These are phyloP conservation scores for Sicyos edulis DNA, from an alignment of 306 rosid species.

Conservation along the genomic window DNA sequence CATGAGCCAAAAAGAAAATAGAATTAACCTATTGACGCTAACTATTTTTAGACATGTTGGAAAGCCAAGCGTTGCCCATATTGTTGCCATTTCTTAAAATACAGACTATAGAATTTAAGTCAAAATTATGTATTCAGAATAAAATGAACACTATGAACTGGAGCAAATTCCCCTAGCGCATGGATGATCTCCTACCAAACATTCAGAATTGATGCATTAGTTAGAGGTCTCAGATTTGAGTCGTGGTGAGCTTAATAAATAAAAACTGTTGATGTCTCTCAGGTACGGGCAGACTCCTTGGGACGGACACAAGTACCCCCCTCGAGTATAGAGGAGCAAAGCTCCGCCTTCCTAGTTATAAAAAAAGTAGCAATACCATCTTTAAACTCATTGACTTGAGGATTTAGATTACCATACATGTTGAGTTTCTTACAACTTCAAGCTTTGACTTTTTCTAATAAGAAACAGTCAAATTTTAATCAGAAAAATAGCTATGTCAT, in stretches of 20 bases:
- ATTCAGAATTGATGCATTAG: neutral
- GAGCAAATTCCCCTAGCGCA: neutral
- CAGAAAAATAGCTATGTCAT: neutral
- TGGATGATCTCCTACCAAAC: neutral
- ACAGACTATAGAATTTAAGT: neutral
- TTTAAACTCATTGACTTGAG: neutral
- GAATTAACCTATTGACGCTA: neutral
- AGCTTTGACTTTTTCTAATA: neutral
- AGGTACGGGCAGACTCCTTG: too few relatives aligned
- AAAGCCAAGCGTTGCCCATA: neutral
- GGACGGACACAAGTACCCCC: too few relatives aligned
- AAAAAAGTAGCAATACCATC: neutral
- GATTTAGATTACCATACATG: neutral
- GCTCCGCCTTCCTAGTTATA: too few relatives aligned
- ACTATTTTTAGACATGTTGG: neutral
- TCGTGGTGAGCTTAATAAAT: too few relatives aligned
- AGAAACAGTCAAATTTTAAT: neutral
- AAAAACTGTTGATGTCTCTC: too few relatives aligned
- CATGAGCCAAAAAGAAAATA: neutral
- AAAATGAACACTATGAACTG: neutral
- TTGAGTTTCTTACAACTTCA: neutral
- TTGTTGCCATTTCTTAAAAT: slow-evolving; percentile 5
- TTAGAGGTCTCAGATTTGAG: too few relatives aligned
- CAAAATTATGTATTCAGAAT: neutral
- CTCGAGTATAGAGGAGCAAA: too few relatives aligned